These are phyloP conservation scores for Nyssa sinensis DNA, from an alignment of 148 eudicot genomes.

Conservation along the genomic window DNA sequence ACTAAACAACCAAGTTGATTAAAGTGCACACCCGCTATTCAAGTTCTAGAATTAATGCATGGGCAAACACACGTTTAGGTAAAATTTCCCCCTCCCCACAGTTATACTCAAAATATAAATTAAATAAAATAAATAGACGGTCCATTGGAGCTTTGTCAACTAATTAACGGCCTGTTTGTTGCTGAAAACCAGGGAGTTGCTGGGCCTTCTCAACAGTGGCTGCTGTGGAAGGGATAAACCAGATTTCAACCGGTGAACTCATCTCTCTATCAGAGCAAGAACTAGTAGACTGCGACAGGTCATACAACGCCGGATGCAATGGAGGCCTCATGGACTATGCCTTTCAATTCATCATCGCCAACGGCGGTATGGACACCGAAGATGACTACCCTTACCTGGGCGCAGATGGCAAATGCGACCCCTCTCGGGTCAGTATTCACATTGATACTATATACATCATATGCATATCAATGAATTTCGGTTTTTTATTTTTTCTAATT, in stretches of 20 bases:
- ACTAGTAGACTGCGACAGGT: conserved; percentile 74
- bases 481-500: neutral
- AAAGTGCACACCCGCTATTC: too few relatives aligned
- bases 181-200: conserved; percentile 56
- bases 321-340: conserved; percentile 94
- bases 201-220: conserved; percentile 97
- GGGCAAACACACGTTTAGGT: too few relatives aligned
- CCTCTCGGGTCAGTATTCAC: conserved; percentile 42
- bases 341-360: conserved; percentile 64
- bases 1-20: too few relatives aligned
- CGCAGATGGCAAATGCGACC: conserved; percentile 56
- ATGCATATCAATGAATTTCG: neutral
- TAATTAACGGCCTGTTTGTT: neutral
- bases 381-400: conserved; percentile 74
- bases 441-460: neutral
- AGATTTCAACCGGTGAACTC: conserved; percentile 69
- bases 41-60: too few relatives aligned
- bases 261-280: conserved; percentile 82
- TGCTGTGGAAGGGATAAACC: conserved; percentile 77
- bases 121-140: too few relatives aligned
- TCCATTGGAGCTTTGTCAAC: neutral
- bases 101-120: too few relatives aligned
- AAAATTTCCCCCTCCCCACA: too few relatives aligned
- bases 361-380: conserved; percentile 86
- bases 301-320: conserved; percentile 60